Evolutionary conservation across 2,329 filamentous ascomycete species (phyloP), one percentile per base, ranked within the genome.

Genomic region (Alternaria sp.): DNA sequence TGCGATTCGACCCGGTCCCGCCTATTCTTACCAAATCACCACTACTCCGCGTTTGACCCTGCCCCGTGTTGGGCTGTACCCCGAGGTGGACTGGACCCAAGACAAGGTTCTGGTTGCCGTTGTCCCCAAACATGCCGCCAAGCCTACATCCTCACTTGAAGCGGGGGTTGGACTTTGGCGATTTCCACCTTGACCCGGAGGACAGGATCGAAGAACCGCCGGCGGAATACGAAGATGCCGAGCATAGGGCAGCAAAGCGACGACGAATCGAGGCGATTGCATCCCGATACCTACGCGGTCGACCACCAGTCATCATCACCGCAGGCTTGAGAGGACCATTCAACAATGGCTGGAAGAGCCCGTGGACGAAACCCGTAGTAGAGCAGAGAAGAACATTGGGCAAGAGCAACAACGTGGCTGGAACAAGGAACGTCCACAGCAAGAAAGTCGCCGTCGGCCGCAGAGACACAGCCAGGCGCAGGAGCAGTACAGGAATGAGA

Each of bases 271-370:
- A 90, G 71, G 75, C 80, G 0, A 83, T 88, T 11, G 89, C 86
- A 1, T 77, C 81, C 31, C 80, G 82, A 33, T 91, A 84, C 65
- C 77, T 90, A 36, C 76, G 80, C 6, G 89, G 89, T 0, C 77
- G 81, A 29, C 70, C 81, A 2, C 82, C 88, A 0, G 69, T 84
- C 24, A 80, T 93, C 3, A 72, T 88, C 3, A 89, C 89, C 11
- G 84, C 89, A 6, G 75, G 78, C 5, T 78, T 91, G 3, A 82
- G 78, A 58, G 89, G 89, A 0, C 89, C 89, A 0, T 89, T 91
- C 63, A 80, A 72, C 26, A 51, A 69, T 5, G 58, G 61, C 34
- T 78, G 76, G 75, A 67, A 67, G 48, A 79, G 78, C 48, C 77
- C 77, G 21, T 79, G 76, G 76, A 26, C 63, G 23, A 40, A 60